Evolutionary conservation across 2,329 filamentous ascomycete species (phyloP).

Genomic region (Cladosporium sp.): DNA sequence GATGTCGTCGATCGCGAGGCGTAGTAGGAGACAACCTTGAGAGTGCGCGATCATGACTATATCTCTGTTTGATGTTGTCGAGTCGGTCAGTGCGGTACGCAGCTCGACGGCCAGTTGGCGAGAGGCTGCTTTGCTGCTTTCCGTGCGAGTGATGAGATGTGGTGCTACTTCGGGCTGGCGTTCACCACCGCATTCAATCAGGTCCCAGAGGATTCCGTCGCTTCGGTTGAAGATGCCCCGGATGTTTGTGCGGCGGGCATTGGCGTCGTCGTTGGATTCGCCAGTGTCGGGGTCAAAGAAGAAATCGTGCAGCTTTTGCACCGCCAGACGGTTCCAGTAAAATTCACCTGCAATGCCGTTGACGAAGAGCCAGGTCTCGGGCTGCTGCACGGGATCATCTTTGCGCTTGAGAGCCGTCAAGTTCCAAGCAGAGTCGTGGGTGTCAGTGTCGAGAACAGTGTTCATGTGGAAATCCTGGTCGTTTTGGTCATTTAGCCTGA

Average conservation of each 20-base stretch:
- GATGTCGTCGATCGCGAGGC: slow-evolving; percentile 3
- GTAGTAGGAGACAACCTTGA: slow-evolving; percentile 8
- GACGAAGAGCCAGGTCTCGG: slow-evolving; percentile 9
- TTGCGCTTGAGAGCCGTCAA: background rate
- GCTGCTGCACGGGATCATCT: background rate
- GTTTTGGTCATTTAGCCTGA: background rate
- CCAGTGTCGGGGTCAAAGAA: slow-evolving; percentile 4
- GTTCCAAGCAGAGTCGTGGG: background rate
- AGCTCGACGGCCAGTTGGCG: background rate
- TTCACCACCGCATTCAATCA: slow-evolving; percentile 10
- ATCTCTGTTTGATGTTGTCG: background rate
- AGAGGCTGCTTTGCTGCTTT: background rate
- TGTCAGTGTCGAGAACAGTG: slow-evolving; percentile 1
- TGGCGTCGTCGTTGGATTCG: background rate
- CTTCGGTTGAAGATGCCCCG: slow-evolving; percentile 9
- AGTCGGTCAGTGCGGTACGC: slow-evolving; percentile 3
- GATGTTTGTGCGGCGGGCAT: background rate
- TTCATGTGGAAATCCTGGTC: slow-evolving; percentile 2
- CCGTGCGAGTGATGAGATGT: background rate
- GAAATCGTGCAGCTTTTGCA: slow-evolving; percentile 5
- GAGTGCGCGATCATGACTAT: slow-evolving; percentile 12
- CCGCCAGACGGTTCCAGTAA: slow-evolving; percentile 5
- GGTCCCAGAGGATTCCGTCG: slow-evolving; percentile 10
- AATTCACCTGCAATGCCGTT: slow-evolving; percentile 10
- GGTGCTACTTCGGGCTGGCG: background rate